A percentile compares a stretch with the other conserved stretches of the same genome.
These are phyloP conservation scores for Stephanodiscus minutulus DNA, from an alignment of 108 stramenopile species.

Conservation along the genomic window DNA sequence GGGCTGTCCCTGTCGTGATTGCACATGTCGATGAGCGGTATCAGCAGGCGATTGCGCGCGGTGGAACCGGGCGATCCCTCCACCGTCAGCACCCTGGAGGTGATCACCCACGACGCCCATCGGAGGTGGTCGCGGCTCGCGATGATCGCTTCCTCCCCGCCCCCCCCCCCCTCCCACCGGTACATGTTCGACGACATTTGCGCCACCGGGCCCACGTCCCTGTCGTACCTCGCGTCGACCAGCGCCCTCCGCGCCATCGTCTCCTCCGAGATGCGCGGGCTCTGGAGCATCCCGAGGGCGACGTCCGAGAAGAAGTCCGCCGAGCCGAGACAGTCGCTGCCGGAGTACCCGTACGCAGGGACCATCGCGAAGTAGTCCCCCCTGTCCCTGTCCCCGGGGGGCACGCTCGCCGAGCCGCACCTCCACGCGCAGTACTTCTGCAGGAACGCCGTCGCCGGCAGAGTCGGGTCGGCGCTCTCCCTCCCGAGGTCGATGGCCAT, in stretches of 20 bases:
- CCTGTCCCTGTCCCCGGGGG: constrained; percentile 20
- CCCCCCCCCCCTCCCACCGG: constrained; percentile 44
- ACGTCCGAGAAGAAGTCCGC: constrained; percentile 70
- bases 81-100: constrained; percentile 73
- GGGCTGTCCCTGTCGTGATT: constrained; percentile 75
- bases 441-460: constrained; percentile 60
- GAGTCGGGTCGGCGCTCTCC: constrained; percentile 67
- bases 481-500: constrained; percentile 72
- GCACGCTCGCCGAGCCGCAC: not conserved
- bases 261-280: constrained; percentile 63
- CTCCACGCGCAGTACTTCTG: constrained; percentile 61
- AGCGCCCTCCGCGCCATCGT: constrained; percentile 51
- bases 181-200: constrained; percentile 56
- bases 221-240: constrained; percentile 52
- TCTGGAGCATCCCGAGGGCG: constrained; percentile 67
- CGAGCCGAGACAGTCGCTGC: constrained; percentile 62
- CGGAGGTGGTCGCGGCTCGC: constrained; percentile 53
- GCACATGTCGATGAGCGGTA: constrained; percentile 85
- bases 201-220: constrained; percentile 53
- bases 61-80: no score
- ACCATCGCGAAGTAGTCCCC: constrained; percentile 68
- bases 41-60: constrained; percentile 70
- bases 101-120: constrained; percentile 78
- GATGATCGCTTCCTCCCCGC: constrained; percentile 20
- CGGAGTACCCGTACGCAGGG: constrained; percentile 55